Base-by-base conservation (phyloP, 1,284 basidiomycete species). In the Macrocybe sp. region DNA sequence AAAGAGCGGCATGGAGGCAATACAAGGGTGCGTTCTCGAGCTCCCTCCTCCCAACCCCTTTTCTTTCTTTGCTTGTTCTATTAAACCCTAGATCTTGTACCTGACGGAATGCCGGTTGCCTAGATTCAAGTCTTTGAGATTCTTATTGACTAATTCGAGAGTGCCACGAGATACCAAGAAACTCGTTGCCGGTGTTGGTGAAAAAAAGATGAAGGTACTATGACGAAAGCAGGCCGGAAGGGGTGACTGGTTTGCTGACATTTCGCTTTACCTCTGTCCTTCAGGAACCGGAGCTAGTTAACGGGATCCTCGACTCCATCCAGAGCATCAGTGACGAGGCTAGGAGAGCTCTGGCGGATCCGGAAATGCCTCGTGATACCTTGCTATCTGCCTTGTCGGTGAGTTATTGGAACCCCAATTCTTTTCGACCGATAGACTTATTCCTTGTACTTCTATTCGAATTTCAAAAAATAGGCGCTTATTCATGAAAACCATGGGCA, bases 111-210 rank as follows among this genome's bases (percentile, higher is more conserved):
- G 47, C 49, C 40, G 49, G 41, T 52, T 48, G 46, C 56, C 45
- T 52, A 69, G 67, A 59, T 78, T 78, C 67, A 76, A 75, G 55
- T 76, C 74, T n/a, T 59, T 78, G 47, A 70, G 63, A 51, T 93
- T 99, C 73, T 67, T 99, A 44, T 74, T 99, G 54, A 95, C 92
- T 43, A 92, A 99, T 68, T 96, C 95, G 14, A 85, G 87, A 58
- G 83, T 99, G 2, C 86, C 92, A 37, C 76, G 97, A 54, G 90
- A 98, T 65, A 98, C 97, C 5, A 99, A 98, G 70, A 82, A 84
- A 54, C 79, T 99, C 30, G 96, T 99, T 1, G 93, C 92, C 4
- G 85, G 85, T 35, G 97, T 99, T 28, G 81, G 79, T 5, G 72
- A 77, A 57, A 83, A 83, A 67, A 92, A 90, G 64, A 62, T 70